Evolutionary conservation across 163 green algal genomes (phyloP).

Genomic region (Dunaliella salina): DNA sequence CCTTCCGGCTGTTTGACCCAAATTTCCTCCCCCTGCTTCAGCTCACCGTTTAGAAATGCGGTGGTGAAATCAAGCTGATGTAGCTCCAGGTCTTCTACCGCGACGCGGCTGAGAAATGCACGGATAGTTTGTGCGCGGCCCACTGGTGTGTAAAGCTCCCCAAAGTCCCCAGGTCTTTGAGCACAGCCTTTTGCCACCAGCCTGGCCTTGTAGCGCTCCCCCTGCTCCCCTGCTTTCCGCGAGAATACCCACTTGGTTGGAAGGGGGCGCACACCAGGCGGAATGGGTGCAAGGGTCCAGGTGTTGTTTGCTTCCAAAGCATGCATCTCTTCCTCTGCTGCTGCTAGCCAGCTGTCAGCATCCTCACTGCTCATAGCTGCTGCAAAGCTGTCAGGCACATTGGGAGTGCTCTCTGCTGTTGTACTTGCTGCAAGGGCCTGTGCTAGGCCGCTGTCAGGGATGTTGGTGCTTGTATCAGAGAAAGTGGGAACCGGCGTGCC

Average conservation of each 20-base stretch:
- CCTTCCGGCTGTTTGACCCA: too few relatives aligned
- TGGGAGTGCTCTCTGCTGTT: too few relatives aligned
- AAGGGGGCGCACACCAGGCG: conserved; percentile 22
- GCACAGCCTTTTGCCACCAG: conserved; percentile 28
- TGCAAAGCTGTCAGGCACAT: too few relatives aligned
- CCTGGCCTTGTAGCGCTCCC: conserved; percentile 54
- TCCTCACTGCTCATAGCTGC: too few relatives aligned
- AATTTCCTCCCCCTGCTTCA: conserved; percentile 37
- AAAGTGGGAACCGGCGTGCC: too few relatives aligned
- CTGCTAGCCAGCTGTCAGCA: too few relatives aligned
- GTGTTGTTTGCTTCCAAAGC: conserved; percentile 11
- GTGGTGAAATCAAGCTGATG: conserved; percentile 50
- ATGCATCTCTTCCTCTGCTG: conserved; percentile 11
- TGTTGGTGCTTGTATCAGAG: too few relatives aligned
- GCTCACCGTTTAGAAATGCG: conserved; percentile 50
- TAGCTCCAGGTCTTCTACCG: conserved; percentile 21
- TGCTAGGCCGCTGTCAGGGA: too few relatives aligned
- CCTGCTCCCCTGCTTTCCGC: conserved; percentile 46
- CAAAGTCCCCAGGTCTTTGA: conserved; percentile 25
- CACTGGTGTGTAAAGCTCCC: conserved; percentile 1
- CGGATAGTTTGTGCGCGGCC: conserved; percentile 22
- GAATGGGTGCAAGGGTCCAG: conserved; percentile 19
- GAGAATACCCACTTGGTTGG: conserved; percentile 55
- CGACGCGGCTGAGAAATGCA: conserved; percentile 17
- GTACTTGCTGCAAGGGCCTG: too few relatives aligned